These are phyloP conservation scores for Dichotomocladium elegans DNA, from an alignment of 371 early-diverging fungal species.

Conservation along the genomic window DNA sequence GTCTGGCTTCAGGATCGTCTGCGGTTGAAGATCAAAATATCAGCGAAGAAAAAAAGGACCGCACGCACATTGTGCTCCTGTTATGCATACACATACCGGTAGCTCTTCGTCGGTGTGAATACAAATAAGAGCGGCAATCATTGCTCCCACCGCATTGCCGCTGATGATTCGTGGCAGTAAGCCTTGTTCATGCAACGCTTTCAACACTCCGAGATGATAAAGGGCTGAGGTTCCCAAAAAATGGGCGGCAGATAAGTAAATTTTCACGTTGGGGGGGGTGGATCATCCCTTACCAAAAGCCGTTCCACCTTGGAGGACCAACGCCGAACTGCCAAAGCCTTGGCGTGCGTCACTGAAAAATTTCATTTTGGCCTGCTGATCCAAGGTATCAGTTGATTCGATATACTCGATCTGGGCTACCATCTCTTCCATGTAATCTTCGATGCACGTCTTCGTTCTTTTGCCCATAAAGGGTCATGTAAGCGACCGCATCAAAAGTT, in stretches of 20 bases:
- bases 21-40: neutral
- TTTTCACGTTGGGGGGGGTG: no score
- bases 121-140: constrained; percentile 72
- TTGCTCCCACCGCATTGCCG: constrained; percentile 68
- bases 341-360: constrained; percentile 68
- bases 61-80: no score
- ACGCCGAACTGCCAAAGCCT: constrained; percentile 67
- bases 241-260: no score
- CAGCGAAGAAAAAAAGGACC: no score
- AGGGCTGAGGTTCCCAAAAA: constrained; percentile 41
- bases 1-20: constrained; percentile 56
- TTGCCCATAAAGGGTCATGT: no score
- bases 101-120: constrained; percentile 69
- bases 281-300: constrained; percentile 56
- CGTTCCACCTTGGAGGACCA: constrained; percentile 70
- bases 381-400: constrained; percentile 40
- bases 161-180: constrained; percentile 70
- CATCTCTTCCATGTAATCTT: constrained; percentile 68
- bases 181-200: constrained; percentile 60
- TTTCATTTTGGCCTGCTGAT: constrained; percentile 56
- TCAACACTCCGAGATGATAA: constrained; percentile 74
- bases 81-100: constrained; percentile 43
- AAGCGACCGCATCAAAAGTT: no score
- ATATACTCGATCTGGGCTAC: constrained; percentile 58
- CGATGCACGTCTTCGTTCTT: constrained; percentile 67